Base-by-base conservation (phyloP, 2,329 filamentous ascomycete species). In the Sclerotiophoma versabilis region DNA sequence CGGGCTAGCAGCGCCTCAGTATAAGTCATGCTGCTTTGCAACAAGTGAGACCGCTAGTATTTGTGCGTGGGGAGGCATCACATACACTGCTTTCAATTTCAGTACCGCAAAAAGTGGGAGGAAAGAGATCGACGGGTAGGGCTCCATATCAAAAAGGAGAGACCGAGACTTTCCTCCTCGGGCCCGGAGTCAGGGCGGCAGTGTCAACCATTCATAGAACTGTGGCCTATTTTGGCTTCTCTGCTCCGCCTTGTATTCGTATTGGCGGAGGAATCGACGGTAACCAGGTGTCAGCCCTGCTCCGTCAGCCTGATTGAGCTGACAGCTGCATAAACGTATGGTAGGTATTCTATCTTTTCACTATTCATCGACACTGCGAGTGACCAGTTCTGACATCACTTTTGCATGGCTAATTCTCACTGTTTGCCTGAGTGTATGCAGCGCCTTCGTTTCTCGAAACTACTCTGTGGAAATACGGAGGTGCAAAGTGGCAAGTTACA, bases 121-220 rank as follows among this genome's bases (percentile, higher is more conserved):
- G 12, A n/a, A 19, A 32, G n/a, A 17, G 7, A 15, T 23, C 9
- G 23, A 20, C 19, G 37, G 38, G 19, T 17, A 9, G 14, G 33
- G 12, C 11, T 22, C 20, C 17, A 29, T 27, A 11, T 41, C 23
- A 15, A 25, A 29, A 12, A 17, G 23, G 29, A 45, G 23, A 23
- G 25, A 41, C 19, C 39, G 29, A 49, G 45, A 23, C 14, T 22
- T 20, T 17, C 23, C 6, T 17, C 34, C 17, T 17, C 26, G 22
- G 22, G 19, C 9, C 14, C 27, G 10, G 6, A 17, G 27, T 10
- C 6, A 12, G 14, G 41, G 39, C 39, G 39, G 45, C 34, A 49
- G 45, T 41, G 41, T 45, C 45, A 29, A 49, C 39, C 39, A 49
- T 46, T 54, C 51, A 54, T 41, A 45, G 41, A 41, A 14, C 14